These are phyloP conservation scores for Anisogramma anomala DNA, from an alignment of 2,329 filamentous ascomycete genomes.

Conservation along the genomic window DNA sequence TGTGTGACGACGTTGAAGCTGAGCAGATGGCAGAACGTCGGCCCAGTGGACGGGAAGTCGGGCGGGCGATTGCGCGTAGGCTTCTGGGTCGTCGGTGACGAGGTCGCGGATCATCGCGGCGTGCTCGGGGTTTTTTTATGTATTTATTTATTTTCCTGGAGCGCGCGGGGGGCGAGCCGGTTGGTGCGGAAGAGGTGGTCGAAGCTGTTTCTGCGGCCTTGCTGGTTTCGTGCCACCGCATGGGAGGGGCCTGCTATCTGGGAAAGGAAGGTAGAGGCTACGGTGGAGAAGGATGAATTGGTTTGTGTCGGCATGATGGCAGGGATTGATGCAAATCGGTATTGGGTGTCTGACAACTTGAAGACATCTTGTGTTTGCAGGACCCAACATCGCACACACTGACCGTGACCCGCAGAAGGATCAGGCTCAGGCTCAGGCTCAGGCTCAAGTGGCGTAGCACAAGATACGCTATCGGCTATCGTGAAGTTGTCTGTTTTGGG, in stretches of 20 bases:
- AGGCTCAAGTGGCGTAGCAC: background rate
- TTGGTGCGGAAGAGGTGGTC: slow-evolving; percentile 7
- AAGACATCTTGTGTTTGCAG: background rate
- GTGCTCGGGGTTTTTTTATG: slow-evolving; percentile 10
- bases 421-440: too few species aligned
- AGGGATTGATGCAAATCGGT: background rate
- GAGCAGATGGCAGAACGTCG: slow-evolving; percentile 8
- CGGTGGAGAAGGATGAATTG: background rate
- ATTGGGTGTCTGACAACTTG: background rate
- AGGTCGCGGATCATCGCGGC: slow-evolving; percentile 7
- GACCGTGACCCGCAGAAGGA: background rate
- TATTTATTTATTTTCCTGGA: too few species aligned
- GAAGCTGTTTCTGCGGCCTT: background rate
- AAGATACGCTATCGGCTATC: slow-evolving; percentile 1
- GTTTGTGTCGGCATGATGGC: background rate
- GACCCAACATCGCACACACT: background rate
- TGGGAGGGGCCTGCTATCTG: too few species aligned
- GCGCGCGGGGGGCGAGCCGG: slow-evolving; percentile 9
- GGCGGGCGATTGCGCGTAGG: slow-evolving; percentile 7
- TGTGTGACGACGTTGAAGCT: too few species aligned
- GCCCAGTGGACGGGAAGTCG: slow-evolving; percentile 4
- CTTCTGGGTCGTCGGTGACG: slow-evolving; percentile 7
- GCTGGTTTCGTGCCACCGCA: slow-evolving; percentile 7
- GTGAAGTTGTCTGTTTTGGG: slow-evolving; percentile 3
- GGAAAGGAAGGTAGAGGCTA: background rate